A percentile compares a stretch with the other conserved stretches of the same genome.
Conservation (phyloP, 352 stramenopile species). For the Globisporangium abappressorium region DNA sequence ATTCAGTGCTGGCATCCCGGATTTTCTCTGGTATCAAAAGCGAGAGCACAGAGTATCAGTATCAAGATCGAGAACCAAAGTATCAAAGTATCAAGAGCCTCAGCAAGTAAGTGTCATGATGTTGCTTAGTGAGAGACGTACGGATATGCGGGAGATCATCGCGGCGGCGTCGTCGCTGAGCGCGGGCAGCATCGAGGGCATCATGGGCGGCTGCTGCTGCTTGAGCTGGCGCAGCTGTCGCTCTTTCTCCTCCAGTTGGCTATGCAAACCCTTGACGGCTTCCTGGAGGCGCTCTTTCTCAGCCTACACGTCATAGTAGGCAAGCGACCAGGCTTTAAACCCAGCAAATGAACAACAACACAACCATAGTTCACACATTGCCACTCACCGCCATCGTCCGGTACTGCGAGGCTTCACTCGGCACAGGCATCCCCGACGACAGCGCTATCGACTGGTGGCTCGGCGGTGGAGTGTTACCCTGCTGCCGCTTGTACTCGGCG, state of each 20-base stretch:
- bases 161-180: neutral
- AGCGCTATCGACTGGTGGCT: constrained; percentile 12
- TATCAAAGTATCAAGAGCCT: neutral
- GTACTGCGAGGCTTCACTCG: constrained; percentile 50
- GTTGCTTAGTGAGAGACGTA: constrained; percentile 14
- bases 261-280: constrained; percentile 45
- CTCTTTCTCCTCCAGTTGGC: constrained; percentile 62
- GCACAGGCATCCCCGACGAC: constrained; percentile 32
- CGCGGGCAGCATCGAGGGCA: neutral
- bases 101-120: neutral
- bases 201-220: constrained; percentile 9
- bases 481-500: constrained; percentile 33
- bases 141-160: constrained; percentile 29
- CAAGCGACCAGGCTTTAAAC: neutral
- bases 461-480: constrained; percentile 8
- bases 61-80: neutral
- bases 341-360: neutral
- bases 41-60: neutral
- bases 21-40: constrained; percentile 21
- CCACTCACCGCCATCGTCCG: constrained; percentile 43
- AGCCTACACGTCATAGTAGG: constrained; percentile 23
- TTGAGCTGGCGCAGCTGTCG: constrained; percentile 29
- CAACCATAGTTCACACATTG: neutral
- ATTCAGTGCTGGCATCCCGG: constrained; percentile 15
- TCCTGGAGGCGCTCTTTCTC: constrained; percentile 70